Percentiles rank a stretch among this genome's conserved stretches.
Evolutionary conservation across 495 filamentous ascomycete genomes (phyloP).

Genomic region (Hyaloscypha hepaticicola): DNA sequence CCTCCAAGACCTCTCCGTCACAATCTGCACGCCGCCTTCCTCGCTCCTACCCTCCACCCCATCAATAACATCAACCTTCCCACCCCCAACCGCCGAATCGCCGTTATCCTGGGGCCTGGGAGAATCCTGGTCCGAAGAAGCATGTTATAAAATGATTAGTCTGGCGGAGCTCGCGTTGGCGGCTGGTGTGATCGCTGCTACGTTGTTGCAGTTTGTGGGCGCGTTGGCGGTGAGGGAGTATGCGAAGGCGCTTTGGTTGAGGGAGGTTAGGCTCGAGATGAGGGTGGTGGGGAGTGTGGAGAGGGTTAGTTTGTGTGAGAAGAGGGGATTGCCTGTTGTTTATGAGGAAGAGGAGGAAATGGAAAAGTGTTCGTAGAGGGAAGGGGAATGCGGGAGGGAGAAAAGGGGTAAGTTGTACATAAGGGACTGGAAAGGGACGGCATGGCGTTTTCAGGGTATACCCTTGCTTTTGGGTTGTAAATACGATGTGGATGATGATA

Average conservation of each 20-base stretch:
- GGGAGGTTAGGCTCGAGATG: constrained; percentile 14
- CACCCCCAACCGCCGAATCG: background rate
- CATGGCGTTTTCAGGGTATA: constrained; percentile 8
- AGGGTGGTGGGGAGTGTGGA: background rate
- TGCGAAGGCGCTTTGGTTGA: constrained; percentile 23
- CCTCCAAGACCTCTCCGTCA: constrained; percentile 15
- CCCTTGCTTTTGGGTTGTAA: constrained; percentile 6
- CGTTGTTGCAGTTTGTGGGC: constrained; percentile 29
- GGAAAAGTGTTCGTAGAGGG: background rate
- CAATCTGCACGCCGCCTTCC: constrained; percentile 16
- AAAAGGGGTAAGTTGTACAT: background rate
- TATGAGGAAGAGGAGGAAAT: background rate
- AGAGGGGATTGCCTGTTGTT: constrained; percentile 6
- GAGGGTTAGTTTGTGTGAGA: background rate
- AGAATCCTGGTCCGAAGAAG: constrained; percentile 9
- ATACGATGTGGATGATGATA: background rate
- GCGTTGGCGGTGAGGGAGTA: constrained; percentile 29
- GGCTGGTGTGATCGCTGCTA: constrained; percentile 23
- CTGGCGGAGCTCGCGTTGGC: constrained; percentile 22
- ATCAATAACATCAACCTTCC: background rate
- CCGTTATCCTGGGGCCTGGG: background rate
- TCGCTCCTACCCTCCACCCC: background rate
- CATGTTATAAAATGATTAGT: constrained; percentile 13
- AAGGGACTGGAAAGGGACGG: background rate
- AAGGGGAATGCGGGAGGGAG: background rate